Conservation (phyloP, 2,329 filamentous ascomycete genomes). For the Ophiostoma sp. region DNA sequence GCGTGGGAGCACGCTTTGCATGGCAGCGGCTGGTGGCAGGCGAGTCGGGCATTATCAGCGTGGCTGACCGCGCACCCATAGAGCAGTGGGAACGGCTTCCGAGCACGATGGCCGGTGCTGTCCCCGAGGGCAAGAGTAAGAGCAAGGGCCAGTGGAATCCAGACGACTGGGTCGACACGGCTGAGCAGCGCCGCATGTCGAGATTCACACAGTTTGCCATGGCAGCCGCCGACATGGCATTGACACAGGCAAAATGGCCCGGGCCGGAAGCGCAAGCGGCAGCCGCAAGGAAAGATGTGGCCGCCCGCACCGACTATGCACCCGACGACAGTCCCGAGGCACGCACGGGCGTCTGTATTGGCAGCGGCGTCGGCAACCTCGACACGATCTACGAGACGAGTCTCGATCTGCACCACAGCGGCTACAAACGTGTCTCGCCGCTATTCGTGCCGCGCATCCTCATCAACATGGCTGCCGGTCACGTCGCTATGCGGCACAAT, state of each 20-base stretch:
- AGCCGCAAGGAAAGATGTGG: not conserved
- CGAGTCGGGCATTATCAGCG: slow-evolving; percentile 76
- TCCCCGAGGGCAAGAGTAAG: slow-evolving; percentile 54
- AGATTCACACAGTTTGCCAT: slow-evolving; percentile 88
- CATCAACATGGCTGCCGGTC: slow-evolving; percentile 92
- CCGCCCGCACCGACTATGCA: slow-evolving; percentile 14
- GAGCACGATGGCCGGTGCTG: slow-evolving; percentile 80
- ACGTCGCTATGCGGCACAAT: slow-evolving; percentile 89
- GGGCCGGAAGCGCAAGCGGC: slow-evolving; percentile 34
- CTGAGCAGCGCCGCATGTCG: slow-evolving; percentile 77
- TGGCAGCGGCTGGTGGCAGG: slow-evolving; percentile 81
- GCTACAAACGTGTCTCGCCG: slow-evolving; percentile 89
- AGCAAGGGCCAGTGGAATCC: slow-evolving; percentile 50
- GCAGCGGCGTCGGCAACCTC: slow-evolving; percentile 92
- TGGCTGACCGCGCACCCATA: slow-evolving; percentile 59
- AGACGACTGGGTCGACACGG: slow-evolving; percentile 54
- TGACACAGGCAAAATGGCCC: slow-evolving; percentile 78
- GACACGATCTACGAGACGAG: slow-evolving; percentile 87
- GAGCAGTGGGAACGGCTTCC: slow-evolving; percentile 69
- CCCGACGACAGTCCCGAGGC: slow-evolving; percentile 59
- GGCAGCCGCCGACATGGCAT: slow-evolving; percentile 80
- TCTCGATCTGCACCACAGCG: slow-evolving; percentile 70
- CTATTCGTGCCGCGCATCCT: slow-evolving; percentile 90
- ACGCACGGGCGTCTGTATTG: slow-evolving; percentile 84
- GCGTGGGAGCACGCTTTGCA: slow-evolving; percentile 72